Evolutionary conservation across 2,329 filamentous ascomycete species (phyloP).

Genomic region (Colletotrichum sidae): DNA sequence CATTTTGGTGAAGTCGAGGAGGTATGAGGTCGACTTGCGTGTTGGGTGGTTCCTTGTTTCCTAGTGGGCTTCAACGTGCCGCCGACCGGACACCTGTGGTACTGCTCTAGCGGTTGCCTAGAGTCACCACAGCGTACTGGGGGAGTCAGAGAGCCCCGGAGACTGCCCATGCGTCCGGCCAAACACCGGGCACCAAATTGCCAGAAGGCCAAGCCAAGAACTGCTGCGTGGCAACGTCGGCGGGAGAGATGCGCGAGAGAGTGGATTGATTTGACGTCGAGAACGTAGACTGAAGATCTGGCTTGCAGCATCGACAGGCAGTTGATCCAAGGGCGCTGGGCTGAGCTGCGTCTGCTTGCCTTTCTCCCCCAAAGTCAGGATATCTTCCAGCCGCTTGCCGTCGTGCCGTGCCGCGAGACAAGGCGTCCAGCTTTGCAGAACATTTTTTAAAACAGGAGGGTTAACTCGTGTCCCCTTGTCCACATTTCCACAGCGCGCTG

Average conservation of each 20-base stretch:
- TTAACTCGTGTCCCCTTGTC: conserved; percentile 37
- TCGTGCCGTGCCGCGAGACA: conserved; percentile 34
- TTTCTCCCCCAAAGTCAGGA: conserved; percentile 7
- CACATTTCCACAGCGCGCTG: conserved; percentile 34
- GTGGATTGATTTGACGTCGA: conserved; percentile 24
- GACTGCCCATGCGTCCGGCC: conserved; percentile 24
- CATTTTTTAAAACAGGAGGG: conserved; percentile 36
- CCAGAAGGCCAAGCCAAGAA: conserved; percentile 10
- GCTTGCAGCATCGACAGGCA: conserved; percentile 25
- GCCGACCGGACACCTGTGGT: conserved; percentile 1
- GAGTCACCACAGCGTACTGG: conserved; percentile 22
- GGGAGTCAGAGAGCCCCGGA: conserved; percentile 29
- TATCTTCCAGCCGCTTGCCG: conserved; percentile 21
- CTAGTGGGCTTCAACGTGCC: conserved; percentile 34
- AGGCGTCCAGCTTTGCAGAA: conserved; percentile 36
- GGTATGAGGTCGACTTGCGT: conserved; percentile 27
- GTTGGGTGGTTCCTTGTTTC: conserved; percentile 37
- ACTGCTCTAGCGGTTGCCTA: conserved; percentile 27
- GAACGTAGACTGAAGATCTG: conserved; percentile 18
- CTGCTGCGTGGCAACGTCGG: conserved; percentile 23
- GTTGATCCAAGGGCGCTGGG: conserved; percentile 17
- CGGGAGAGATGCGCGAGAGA: conserved; percentile 7
- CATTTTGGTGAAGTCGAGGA: conserved; percentile 9
- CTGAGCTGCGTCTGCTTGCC: conserved; percentile 9
- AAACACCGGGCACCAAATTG: conserved; percentile 2